These are phyloP conservation scores for Aspergillus fumigatus DNA, from an alignment of 2,329 filamentous ascomycete genomes.

Conservation along the genomic window DNA sequence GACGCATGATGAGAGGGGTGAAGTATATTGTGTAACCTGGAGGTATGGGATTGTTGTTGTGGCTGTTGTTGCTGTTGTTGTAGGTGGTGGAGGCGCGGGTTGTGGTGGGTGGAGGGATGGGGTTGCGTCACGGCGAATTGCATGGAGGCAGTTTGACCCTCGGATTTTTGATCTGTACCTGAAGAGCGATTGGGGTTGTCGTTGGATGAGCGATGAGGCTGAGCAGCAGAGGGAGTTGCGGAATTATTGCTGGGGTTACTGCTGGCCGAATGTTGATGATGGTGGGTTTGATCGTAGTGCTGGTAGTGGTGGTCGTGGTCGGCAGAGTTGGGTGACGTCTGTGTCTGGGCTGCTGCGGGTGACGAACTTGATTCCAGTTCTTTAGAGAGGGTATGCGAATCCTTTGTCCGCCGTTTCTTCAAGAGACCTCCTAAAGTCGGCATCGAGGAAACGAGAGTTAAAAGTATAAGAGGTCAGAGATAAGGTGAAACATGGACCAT, in stretches of 20 bases:
- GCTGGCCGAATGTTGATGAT: slow-evolving; percentile 22
- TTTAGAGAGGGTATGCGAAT: slow-evolving; percentile 57
- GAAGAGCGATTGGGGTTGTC: slow-evolving; percentile 12
- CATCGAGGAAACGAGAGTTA: slow-evolving; percentile 54
- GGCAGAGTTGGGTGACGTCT: slow-evolving; percentile 51
- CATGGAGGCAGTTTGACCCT: slow-evolving; percentile 31
- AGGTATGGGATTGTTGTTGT: slow-evolving; percentile 57
- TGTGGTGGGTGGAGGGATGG: slow-evolving; percentile 27
- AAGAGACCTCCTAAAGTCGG: slow-evolving; percentile 85
- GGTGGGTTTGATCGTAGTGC: slow-evolving; percentile 23
- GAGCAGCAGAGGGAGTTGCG: slow-evolving; percentile 15
- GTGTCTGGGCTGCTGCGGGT: slow-evolving; percentile 57
- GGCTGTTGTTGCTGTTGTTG: slow-evolving; percentile 9
- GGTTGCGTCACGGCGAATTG: slow-evolving; percentile 34
- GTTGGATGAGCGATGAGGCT: slow-evolving; percentile 13
- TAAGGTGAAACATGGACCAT: slow-evolving; percentile 14
- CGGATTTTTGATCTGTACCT: slow-evolving; percentile 16
- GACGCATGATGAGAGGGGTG: slow-evolving; percentile 53
- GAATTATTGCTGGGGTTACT: slow-evolving; percentile 22
- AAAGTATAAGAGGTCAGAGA: slow-evolving; percentile 12
- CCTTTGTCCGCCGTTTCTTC: slow-evolving; percentile 98
- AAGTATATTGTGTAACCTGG: slow-evolving; percentile 80
- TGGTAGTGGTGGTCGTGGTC: slow-evolving; percentile 22
- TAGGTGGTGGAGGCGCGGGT: slow-evolving; percentile 37
- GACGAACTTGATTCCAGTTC: slow-evolving; percentile 64